Evolutionary conservation across 805 yeast species (phyloP).

Genomic region (Nakazawaea siamensis): DNA sequence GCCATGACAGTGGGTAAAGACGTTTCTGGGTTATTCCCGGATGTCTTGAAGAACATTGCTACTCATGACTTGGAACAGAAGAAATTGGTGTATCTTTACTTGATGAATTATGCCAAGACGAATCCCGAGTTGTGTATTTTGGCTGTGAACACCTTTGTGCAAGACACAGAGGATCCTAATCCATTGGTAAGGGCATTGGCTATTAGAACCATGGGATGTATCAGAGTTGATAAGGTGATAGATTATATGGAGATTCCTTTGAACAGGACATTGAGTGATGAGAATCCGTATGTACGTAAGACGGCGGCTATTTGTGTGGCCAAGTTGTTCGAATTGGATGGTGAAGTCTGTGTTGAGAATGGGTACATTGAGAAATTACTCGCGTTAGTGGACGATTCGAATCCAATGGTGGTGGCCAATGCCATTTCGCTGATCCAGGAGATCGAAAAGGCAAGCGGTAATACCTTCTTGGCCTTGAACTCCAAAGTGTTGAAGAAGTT

Average conservation of each 20-base stretch:
- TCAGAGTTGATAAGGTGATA: conserved; percentile 89
- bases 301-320: conserved; percentile 98
- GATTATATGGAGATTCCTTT: conserved; percentile 92
- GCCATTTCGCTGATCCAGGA: conserved; percentile 82
- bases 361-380: conserved; percentile 72
- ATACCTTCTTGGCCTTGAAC: conserved; percentile 29
- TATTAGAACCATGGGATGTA: conserved; percentile 97
- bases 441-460: conserved; percentile 32
- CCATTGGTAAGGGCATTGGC: conserved; percentile 95
- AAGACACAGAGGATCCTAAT: conserved; percentile 92
- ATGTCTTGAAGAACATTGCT: conserved; percentile 91
- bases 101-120: conserved; percentile 95
- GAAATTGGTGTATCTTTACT: conserved; percentile 86
- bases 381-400: conserved; percentile 68
- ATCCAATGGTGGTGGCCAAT: conserved; percentile 97
- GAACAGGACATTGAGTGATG: conserved; percentile 77
- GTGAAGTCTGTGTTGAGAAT: conserved; percentile 73
- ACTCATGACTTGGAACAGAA: conserved; percentile 95
- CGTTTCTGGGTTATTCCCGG: conserved; percentile 90
- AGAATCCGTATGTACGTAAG: conserved; percentile 94
- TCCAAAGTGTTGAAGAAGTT: conserved; percentile 47
- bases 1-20: conserved; percentile 99
- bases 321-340: conserved; percentile 80
- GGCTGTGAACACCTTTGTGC: conserved; percentile 95
- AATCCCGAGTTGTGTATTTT: conserved; percentile 93